Percentiles rank a stretch among this genome's conserved stretches.
Conservation (phyloP, 2,329 filamentous ascomycete species). For the Stromatinia cepivora region DNA sequence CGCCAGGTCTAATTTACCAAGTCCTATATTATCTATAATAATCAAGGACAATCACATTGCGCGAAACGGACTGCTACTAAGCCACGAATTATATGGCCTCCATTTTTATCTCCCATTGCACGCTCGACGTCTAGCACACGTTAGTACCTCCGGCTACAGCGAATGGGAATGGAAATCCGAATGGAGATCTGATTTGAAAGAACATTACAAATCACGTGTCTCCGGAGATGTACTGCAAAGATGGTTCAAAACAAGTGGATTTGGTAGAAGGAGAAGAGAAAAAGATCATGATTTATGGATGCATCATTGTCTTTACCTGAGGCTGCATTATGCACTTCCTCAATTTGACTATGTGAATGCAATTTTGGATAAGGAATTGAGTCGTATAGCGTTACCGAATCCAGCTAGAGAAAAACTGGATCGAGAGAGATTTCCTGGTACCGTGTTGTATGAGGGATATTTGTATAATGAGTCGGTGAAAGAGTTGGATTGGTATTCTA, state of each 20-base stretch:
- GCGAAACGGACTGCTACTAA: neutral
- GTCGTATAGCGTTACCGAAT: neutral
- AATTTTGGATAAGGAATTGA: too few species aligned
- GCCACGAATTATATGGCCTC: rapidly evolving
- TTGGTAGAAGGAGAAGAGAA: too few species aligned
- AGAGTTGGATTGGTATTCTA: neutral
- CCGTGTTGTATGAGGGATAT: neutral
- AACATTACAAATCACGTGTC: neutral
- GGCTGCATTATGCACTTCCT: too few species aligned
- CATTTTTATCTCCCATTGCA: neutral
- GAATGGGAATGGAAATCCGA: slow-evolving; percentile 6
- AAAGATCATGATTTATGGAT: neutral
- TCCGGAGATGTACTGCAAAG: neutral
- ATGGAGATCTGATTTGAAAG: neutral
- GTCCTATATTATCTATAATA: neutral
- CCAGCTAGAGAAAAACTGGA: neutral
- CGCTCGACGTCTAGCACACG: too few species aligned
- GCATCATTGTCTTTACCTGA: neutral
- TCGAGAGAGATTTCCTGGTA: neutral
- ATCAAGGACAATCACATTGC: neutral
- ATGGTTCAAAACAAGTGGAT: too few species aligned
- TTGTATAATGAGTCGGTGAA: neutral
- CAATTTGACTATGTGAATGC: neutral
- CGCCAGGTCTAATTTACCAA: too few species aligned
- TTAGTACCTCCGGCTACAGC: neutral